Percentiles rank a stretch among this genome's conserved stretches.
Conservation (phyloP, 1,284 basidiomycete genomes). For the Omphalotus olearius region DNA sequence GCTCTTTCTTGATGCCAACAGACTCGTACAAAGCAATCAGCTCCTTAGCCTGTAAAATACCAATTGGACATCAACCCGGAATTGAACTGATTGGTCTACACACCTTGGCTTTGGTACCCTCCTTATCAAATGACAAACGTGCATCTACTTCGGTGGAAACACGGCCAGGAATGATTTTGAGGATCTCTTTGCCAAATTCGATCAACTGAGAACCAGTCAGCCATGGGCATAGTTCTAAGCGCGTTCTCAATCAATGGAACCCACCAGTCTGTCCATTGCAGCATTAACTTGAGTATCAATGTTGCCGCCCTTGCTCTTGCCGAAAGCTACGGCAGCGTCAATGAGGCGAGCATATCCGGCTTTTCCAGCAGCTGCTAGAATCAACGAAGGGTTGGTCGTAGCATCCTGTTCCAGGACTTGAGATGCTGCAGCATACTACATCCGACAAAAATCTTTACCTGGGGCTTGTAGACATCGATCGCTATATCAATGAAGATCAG, state of each 20-base stretch:
- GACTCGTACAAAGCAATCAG: conserved; percentile 94
- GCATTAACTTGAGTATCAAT: conserved; percentile 68
- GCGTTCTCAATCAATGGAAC: conserved; percentile 19
- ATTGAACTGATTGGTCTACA: conserved; percentile 5
- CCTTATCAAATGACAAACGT: conserved; percentile 93
- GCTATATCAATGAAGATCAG: conserved; percentile 35
- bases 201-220: conserved; percentile 61
- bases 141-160: conserved; percentile 99
- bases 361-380: conserved; percentile 93
- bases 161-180: conserved; percentile 94
- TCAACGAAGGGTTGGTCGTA: conserved; percentile 92
- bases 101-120: conserved; percentile 85
- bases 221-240: neutral
- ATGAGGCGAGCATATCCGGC: conserved; percentile 83
- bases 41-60: conserved; percentile 67
- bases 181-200: conserved; percentile 95
- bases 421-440: neutral
- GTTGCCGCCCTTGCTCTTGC: conserved; percentile 77
- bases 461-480: conserved; percentile 91
- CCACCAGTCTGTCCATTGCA: conserved; percentile 85
- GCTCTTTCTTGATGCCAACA: conserved; percentile 88
- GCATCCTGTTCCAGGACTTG: conserved; percentile 55
- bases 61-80: neutral
- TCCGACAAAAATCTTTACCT: conserved; percentile 37
- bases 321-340: conserved; percentile 79